Evolutionary conservation across 1,139 yeast species (phyloP), one percentile per base, ranked within the genome.

Genomic region (Saccharomycopsis hybrid): DNA sequence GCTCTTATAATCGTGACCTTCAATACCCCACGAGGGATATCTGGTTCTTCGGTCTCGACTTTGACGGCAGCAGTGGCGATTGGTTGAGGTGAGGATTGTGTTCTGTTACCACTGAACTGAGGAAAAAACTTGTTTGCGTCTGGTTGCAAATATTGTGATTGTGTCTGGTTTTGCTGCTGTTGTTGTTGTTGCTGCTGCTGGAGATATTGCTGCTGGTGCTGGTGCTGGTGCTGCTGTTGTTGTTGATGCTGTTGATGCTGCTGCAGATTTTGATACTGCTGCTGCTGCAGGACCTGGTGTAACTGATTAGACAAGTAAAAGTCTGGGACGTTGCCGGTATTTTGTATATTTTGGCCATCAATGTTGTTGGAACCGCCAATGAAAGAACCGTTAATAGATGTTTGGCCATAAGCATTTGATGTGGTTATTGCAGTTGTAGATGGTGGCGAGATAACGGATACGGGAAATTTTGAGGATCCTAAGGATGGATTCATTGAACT

Each of bases 1-100:
- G 96, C 97, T 64, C 87, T 92, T 40, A 85, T 71, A 57, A 92
- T 88, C 45, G 79, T 78, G 46, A 92, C 89, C 60, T 80, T 80
- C 49, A 92, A 74, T 64, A 85, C 86, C 44, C 97, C 97, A 64
- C 85, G 78, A 46, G 89, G 88, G 41, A 78, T 74, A 41, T 65
- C 61, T 33, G 73, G 64, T 50, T 65, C 64, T 30, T 52, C 54
- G 25, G 50, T 49, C 39, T 45, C 54, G 24, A 48, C 51, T 18
- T 42, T 48, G 36, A 46, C 39, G 9, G 54, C 51, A 9, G 40
- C 32, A 4, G 41, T 35, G 5, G 45, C 18, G n/a, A n/a, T 29
- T 13, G 47, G 37, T 33, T 45, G 43, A 11, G 48, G 30, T 63
- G 56, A 44, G 7, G 40, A 39, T 29, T 28, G 43, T 71, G 72